Evolutionary conservation across 768 basidiomycete species (phyloP), one percentile per base, ranked within the genome.

Genomic region (Kwoniella sp.): DNA sequence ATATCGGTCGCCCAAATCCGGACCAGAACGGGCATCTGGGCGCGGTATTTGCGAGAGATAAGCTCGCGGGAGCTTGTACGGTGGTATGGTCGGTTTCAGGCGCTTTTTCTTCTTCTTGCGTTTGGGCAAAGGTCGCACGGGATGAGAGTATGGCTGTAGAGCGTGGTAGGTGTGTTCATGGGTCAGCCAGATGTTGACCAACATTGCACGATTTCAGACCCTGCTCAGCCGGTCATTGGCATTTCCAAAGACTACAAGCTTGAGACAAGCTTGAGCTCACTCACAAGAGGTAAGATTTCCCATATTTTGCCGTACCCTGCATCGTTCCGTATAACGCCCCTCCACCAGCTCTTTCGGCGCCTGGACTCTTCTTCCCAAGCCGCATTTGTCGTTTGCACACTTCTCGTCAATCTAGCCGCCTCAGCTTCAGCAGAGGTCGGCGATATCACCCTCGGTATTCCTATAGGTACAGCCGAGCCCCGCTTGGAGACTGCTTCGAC

Each of bases 331-430:
- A 67, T 67, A 3, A 52, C 13, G 17, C 29, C 37, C 15, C 66
- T 57, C 66, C 66, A 63, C 28, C 23, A 54, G 12, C 31, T 20
- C 61, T 67, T 67, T 31, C 66, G 60, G 25, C 58, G n/a, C 17
- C 63, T 57, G 17, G 50, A 17, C 41, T 62, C 58, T 34, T 63
- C 60, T 29, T 58, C 53, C 64, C 64, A 60, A 20, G 2, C 23
- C 15, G 15, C 20, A 9, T 17, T 17, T 3, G 15, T 17, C 17
- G 41, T 17, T 3, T 45, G 34, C 34, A 37, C 41, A 9, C 20
- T 17, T 17, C 15, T 45, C 34, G 34, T 34, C 34, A 13, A 34
- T 5, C 34, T 13, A 34, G 5, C 34, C 34, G 7, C 41, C 9
- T 45, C 11, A 17, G 15, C 15, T 3, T 45, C 17, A 45, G 9